phyloP scores from a whole-genome alignment of 805 yeast genomes.

The Lachancea mirantina region DNA sequence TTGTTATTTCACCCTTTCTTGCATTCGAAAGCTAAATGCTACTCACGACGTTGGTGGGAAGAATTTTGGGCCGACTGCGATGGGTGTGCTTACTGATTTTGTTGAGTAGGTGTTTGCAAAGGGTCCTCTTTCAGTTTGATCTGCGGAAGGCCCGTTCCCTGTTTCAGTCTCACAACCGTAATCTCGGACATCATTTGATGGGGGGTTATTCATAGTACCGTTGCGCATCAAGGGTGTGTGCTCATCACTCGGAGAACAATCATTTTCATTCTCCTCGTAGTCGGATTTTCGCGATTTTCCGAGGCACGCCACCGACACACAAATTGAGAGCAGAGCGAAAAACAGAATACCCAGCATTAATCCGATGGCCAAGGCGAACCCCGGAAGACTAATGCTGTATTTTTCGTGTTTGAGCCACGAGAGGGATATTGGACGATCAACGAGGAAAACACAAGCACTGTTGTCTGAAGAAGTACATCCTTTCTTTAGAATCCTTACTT shows the following conservation, averaged over 20 bases:
- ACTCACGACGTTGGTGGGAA: no score
- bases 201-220: background rate
- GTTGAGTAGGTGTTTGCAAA: no score
- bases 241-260: no score
- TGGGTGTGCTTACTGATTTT: no score
- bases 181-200: no score
- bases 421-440: slow-evolving; percentile 63
- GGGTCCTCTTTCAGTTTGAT: no score
- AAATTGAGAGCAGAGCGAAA: slow-evolving; percentile 10
- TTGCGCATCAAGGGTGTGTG: no score
- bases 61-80: no score
- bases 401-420: slow-evolving; percentile 49
- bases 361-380: slow-evolving; percentile 62
- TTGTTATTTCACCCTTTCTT: no score
- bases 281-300: background rate
- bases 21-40: no score
- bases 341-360: slow-evolving; percentile 50
- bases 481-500: slow-evolving; percentile 49
- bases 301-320: slow-evolving; percentile 4
- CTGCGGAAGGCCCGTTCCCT: no score
- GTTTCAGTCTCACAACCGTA: no score
- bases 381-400: slow-evolving; percentile 58
- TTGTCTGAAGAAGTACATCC: slow-evolving; percentile 47
- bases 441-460: slow-evolving; percentile 48
- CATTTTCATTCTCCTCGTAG: background rate